Evolutionary conservation across 352 stramenopile genomes (phyloP), one percentile per base, ranked within the genome.

Genomic region (Bremia lactucae): DNA sequence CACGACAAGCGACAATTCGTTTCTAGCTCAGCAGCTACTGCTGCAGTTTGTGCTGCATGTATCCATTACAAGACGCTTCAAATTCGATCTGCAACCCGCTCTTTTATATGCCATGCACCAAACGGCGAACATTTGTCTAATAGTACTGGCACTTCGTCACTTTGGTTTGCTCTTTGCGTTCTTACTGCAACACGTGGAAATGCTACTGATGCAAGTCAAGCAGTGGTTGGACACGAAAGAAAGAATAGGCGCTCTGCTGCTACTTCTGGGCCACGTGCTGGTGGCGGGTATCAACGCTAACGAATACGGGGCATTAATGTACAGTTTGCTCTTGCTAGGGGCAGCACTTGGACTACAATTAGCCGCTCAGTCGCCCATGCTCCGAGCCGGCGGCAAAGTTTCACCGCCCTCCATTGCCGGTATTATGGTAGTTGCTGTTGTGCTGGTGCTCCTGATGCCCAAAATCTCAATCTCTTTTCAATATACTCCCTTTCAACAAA

Each of bases 141-240:
- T 60, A 7, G 55, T 54, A 6, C 66, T 75, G n/a, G 68, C 75
- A 26, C 53, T 87, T 18, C 57, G 71, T 22, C 70, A 84, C 36
- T 87, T 85, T 22, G 75, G 72, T 1, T 58, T 80, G 40, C 51
- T 85, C n/a, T 77, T 85, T 35, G 72, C 70, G 36, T 83, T 87
- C 36, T 44, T 87, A 38, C 39, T 87, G 25, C 69, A 83, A 45
- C 59, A 74, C 55, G 40, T 64, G 16, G 63, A 60, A 19, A 31
- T 62, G 33, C 38, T 87, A 48, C 48, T 83, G 20, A 59, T 61
- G 41, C 68, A 71, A 24, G 29, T 81, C 15, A 59, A 62, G 35
- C 36, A 60, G n/a, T 55, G 43, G 47, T 42, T 38, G 21, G 21
- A 6, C 13, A 36, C 16, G 22, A 31, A 29, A 14, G 38, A 51